Conservation (phyloP, 1,284 basidiomycete species). For the Naganishia albida region DNA sequence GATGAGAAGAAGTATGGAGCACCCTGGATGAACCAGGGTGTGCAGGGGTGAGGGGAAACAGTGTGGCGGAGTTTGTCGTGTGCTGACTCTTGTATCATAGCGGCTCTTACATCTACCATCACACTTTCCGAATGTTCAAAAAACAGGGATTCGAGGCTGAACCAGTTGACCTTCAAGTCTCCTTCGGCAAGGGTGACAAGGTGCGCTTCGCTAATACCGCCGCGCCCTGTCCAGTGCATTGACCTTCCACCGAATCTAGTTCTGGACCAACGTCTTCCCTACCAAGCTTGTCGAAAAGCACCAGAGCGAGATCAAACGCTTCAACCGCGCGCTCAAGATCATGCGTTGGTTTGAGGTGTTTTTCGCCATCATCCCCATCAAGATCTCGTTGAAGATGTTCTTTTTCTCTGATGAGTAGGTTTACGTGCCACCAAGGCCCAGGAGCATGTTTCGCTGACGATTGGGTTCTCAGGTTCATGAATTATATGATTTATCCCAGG, state of each 20-base stretch:
- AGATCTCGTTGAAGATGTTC: slow-evolving; percentile 63
- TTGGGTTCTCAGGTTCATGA: slow-evolving; percentile 41
- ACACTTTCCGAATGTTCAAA: slow-evolving; percentile 63
- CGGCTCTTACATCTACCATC: slow-evolving; percentile 63
- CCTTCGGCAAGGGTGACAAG: slow-evolving; percentile 62
- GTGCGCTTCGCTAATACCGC: slow-evolving; percentile 35
- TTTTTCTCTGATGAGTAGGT: slow-evolving; percentile 59
- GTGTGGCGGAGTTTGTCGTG: neutral
- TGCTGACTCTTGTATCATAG: slow-evolving; percentile 40
- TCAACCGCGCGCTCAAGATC: slow-evolving; percentile 60
- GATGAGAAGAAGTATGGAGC: slow-evolving; percentile 59
- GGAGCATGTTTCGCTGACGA: neutral
- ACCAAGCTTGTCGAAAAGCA: slow-evolving; percentile 60
- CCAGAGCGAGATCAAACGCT: slow-evolving; percentile 62
- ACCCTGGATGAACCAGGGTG: slow-evolving; percentile 64
- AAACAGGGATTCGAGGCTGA: slow-evolving; percentile 60
- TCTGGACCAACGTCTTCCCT: slow-evolving; percentile 69
- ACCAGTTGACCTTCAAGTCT: slow-evolving; percentile 64
- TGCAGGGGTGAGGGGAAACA: slow-evolving; percentile 46
- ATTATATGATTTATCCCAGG: slow-evolving; percentile 54
- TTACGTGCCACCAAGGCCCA: neutral
- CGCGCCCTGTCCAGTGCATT: neutral
- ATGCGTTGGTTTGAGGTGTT: slow-evolving; percentile 61
- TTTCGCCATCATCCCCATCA: slow-evolving; percentile 64
- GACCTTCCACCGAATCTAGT: slow-evolving; percentile 45